Base-by-base conservation (phyloP, 306 rosid genomes). In the Cucurbita maxima region DNA sequence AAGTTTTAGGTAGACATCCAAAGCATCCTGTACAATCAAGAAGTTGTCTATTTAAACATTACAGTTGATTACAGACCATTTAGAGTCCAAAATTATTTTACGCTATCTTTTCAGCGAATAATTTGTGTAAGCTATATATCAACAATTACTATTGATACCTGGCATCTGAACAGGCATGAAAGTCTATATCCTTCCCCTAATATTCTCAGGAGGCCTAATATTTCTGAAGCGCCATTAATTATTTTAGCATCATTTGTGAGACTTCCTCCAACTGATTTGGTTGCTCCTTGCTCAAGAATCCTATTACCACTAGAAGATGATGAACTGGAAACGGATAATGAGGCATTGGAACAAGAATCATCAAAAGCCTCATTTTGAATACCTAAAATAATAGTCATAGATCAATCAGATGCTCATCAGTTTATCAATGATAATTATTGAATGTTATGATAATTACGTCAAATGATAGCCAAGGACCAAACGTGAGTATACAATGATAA, bases 141-240 rank as follows among this genome's bases (percentile, higher is more conserved):
- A 74, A 62, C 64, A 77, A 74, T 75, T 71, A 74, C 36, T 58
- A 40, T 30, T 64, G 81, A 79, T 86, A 95, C 99, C 99, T 95
- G 96, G 82, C 96, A 95, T 76, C 82, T 84, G 81, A 88, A 89
- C 77, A 88, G 47, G 87, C 95, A 89, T 60, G 97, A 84, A 83
- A 91, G 97, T 75, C 99, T 87, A 80, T 80, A 91, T 74, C 93
- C 97, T 70, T 95, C 97, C 63, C 99, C 99, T 45, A 95, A 84
- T 69, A 79, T 81, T 89, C 91, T 88, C 79, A 95, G 73, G 81
- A 95, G 96, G 77, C 87, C 67, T 82, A 95, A 79, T 79, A 89
- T 80, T 84, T 91, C 97, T 64, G 91, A 83, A 62, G 88, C 78
- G 43, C 97, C 96, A 48, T 81, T 77, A 44, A 80, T 58, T 72